phyloP scores from a whole-genome alignment of 495 filamentous ascomycete species.

The Lophiotrema nucula region DNA sequence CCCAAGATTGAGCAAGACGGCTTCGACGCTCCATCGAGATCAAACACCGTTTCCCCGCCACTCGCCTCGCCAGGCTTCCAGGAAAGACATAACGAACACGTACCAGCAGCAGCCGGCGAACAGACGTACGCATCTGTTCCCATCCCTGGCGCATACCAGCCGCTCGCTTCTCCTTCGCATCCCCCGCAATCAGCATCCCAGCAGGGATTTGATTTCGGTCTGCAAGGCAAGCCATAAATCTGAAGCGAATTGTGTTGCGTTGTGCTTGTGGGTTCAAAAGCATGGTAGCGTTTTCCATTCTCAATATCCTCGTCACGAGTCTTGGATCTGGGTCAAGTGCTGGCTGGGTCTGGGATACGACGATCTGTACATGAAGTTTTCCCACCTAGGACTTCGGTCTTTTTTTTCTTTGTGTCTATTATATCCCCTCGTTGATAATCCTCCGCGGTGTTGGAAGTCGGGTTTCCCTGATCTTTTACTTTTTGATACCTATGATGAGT shows the following conservation, averaged over 20 bases:
- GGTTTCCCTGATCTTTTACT: not conserved
- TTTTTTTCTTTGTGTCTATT: not conserved
- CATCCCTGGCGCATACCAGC: conserved; percentile 61
- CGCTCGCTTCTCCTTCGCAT: conserved; percentile 23
- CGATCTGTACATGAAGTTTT: not conserved
- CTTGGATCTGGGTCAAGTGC: not conserved
- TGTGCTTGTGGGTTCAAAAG: not conserved
- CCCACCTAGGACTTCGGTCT: not conserved
- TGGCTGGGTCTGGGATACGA: not conserved
- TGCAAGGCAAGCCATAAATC: too few species aligned
- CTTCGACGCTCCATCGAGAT: conserved; percentile 49
- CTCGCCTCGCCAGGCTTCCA: conserved; percentile 28
- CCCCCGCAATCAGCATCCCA: conserved; percentile 7
- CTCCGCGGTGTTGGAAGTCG: not conserved
- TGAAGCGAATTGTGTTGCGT: too few species aligned
- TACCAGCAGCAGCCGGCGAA: conserved; percentile 60
- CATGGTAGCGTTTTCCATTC: not conserved
- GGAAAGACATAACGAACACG: conserved; percentile 42
- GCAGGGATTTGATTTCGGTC: conserved; percentile 35
- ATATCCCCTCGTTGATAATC: not conserved
- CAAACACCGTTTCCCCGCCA: conserved; percentile 24
- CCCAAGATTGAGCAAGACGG: conserved; percentile 62
- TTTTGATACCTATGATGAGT: not conserved
- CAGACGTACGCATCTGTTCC: conserved; percentile 65
- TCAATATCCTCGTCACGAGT: not conserved